Conservation (phyloP, 176 grass and related monocot species). For the Puya raimondii region DNA sequence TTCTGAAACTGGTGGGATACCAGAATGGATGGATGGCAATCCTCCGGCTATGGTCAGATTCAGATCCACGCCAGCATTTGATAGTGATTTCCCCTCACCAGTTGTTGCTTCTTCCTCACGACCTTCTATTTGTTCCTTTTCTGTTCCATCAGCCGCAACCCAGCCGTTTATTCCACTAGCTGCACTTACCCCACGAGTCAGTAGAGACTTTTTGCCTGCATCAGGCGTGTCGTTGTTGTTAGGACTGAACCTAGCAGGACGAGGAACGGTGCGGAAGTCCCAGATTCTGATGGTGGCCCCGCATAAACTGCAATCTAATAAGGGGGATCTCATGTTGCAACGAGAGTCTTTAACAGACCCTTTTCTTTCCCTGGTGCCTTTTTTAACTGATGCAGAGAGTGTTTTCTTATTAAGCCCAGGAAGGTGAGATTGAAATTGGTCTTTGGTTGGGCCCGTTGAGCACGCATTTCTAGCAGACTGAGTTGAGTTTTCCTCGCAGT, state of each 20-base stretch:
- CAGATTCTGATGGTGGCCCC: conserved; percentile 76
- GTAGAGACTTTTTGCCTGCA: conserved; percentile 46
- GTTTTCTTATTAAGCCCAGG: conserved; percentile 38
- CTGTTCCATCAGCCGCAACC: conserved; percentile 38
- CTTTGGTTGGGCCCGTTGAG: conserved; percentile 34
- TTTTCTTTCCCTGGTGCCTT: conserved; percentile 74
- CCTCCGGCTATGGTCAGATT: conserved; percentile 87
- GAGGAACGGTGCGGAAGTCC: conserved; percentile 55
- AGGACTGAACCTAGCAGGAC: conserved; percentile 47
- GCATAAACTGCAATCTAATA: conserved; percentile 90
- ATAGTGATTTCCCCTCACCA: conserved; percentile 53
- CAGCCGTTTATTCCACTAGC: conserved; percentile 86
- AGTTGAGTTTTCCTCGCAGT: conserved; percentile 93
- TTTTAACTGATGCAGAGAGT: conserved; percentile 55
- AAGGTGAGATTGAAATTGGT: conserved; percentile 34
- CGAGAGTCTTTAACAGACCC: conserved; percentile 51
- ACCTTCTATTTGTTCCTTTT: conserved; percentile 59
- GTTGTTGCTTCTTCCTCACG: conserved; percentile 56
- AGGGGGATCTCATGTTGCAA: conserved; percentile 72
- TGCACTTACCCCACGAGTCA: conserved; percentile 73
- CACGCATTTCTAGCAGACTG: conserved; percentile 62
- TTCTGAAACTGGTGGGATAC: conserved; percentile 30
- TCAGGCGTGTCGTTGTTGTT: conserved; percentile 60
- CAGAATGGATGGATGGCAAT: conserved; percentile 52
- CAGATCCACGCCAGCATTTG: conserved; percentile 79